Conservation (phyloP, 2,329 filamentous ascomycete species). For the Talaromyces piceae region DNA sequence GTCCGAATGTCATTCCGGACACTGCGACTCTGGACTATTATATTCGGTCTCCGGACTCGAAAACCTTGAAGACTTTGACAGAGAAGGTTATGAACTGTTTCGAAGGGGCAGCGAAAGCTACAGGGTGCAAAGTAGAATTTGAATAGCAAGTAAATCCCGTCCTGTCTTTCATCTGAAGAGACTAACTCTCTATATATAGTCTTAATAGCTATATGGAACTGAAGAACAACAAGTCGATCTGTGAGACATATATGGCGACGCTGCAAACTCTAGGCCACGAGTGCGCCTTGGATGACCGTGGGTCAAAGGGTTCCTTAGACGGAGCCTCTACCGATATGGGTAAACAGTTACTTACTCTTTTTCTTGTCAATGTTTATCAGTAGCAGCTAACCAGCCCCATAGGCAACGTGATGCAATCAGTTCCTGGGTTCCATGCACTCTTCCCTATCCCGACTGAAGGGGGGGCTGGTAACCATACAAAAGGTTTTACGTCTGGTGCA, state of each 20-base stretch:
- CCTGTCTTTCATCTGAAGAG: slow-evolving; percentile 14
- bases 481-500: slow-evolving; percentile 36
- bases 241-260: slow-evolving; percentile 22
- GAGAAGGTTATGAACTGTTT: slow-evolving; percentile 27
- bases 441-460: slow-evolving; percentile 36
- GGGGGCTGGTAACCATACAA: slow-evolving; percentile 18
- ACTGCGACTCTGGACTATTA: slow-evolving; percentile 41
- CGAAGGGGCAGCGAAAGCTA: slow-evolving; percentile 28
- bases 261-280: slow-evolving; percentile 24
- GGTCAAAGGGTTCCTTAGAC: slow-evolving; percentile 35
- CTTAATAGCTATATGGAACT: slow-evolving; percentile 23
- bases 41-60: slow-evolving; percentile 38
- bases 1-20: slow-evolving; percentile 52
- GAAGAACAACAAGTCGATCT: slow-evolving; percentile 24
- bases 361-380: background rate
- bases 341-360: slow-evolving; percentile 1
- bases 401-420: slow-evolving; percentile 38
- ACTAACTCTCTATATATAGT: slow-evolving; percentile 13
- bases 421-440: slow-evolving; percentile 40
- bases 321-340: slow-evolving; percentile 12
- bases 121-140: slow-evolving; percentile 27
- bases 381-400: background rate
- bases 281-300: slow-evolving; percentile 11
- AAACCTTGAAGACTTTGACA: slow-evolving; percentile 29
- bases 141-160: slow-evolving; percentile 18